Conservation (phyloP, 1,284 basidiomycete genomes). For the Cutaneotrichosporon sp. region DNA sequence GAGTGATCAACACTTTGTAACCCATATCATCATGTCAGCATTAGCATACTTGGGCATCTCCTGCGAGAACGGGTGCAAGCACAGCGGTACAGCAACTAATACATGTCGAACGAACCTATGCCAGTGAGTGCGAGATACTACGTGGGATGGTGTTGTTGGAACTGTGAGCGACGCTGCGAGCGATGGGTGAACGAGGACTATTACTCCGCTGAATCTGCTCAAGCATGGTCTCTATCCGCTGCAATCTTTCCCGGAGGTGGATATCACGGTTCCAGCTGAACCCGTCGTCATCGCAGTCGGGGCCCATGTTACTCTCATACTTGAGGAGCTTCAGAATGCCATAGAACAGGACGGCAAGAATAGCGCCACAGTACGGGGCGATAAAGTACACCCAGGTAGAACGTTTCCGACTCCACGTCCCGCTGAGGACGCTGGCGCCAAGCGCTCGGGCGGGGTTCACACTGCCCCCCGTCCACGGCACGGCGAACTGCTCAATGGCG, state of each 20-base stretch:
- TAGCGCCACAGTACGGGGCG: constrained; percentile 40
- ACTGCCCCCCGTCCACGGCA: constrained; percentile 48
- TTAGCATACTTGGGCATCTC: constrained; percentile 1
- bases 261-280: constrained; percentile 4
- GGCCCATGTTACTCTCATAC: constrained; percentile 29
- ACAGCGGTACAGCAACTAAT: no score
- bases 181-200: no score
- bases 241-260: constrained; percentile 18
- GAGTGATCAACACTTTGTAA: constrained; percentile 3
- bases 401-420: constrained; percentile 30
- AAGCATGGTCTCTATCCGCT: constrained; percentile 23
- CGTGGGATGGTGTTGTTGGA: no score
- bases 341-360: constrained; percentile 46
- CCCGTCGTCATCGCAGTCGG: constrained; percentile 21
- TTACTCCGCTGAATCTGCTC: no score
- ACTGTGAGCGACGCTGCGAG: no score
- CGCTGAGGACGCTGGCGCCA: constrained; percentile 45
- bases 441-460: constrained; percentile 48
- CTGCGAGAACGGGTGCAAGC: no score
- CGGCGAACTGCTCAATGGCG: constrained; percentile 49
- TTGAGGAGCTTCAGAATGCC: constrained; percentile 35
- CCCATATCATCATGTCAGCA: constrained; percentile 7
- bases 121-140: no score
- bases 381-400: constrained; percentile 50
- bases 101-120: no score